Evolutionary conservation across 129 eudicot genomes (phyloP), one percentile per base, ranked within the genome.

Genomic region (Arctium lappa): DNA sequence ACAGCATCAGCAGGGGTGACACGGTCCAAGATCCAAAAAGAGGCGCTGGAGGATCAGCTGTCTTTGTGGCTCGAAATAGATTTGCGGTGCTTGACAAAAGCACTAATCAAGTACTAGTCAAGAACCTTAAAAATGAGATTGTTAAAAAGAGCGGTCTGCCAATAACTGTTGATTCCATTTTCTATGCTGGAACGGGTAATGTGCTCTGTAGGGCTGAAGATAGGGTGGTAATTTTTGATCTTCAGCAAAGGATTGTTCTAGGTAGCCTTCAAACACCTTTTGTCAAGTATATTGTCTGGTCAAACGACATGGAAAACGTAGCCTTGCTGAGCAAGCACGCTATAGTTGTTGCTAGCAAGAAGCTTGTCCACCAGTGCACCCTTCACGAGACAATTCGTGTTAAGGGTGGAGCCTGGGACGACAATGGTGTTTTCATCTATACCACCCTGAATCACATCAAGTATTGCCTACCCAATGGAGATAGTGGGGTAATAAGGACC

Each of bases 331-430:
- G 91, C 84, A 88, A 88, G 63, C 91, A 88, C 79, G 73, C 86
- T 13, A 85, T 88, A 22, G 85, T 88, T 60, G 74, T 88, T 74
- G 91, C 91, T 66, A 85, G 56, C 71, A 88, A 85, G 78, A 85
- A 78, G 50, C 88, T 88, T 75, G 88, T 78, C 42, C 91, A 85
- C 50, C 86, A 65, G 34, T 88, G 88, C 86, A 81, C 85, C 32
- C 82, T 88, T 74, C 91, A 88, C 42, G 91, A 88, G 76, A 85
- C 88, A 4, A 88, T 88, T 46, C 91, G 91, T 78, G 88, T 88
- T 6, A 88, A 88, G 74, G 84, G 91, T 62, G 91, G 91, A 62
- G 88, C 86, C n/a, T 88, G 88, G 88, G 91, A 88, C 75, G 91
- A 88, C 6, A 88, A 85, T 5, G 88, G 91, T 16, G 91, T 88